Evolutionary conservation across 2,329 filamentous ascomycete species (phyloP), one percentile per base, ranked within the genome.

Genomic region (Pseudocercospora cruenta): DNA sequence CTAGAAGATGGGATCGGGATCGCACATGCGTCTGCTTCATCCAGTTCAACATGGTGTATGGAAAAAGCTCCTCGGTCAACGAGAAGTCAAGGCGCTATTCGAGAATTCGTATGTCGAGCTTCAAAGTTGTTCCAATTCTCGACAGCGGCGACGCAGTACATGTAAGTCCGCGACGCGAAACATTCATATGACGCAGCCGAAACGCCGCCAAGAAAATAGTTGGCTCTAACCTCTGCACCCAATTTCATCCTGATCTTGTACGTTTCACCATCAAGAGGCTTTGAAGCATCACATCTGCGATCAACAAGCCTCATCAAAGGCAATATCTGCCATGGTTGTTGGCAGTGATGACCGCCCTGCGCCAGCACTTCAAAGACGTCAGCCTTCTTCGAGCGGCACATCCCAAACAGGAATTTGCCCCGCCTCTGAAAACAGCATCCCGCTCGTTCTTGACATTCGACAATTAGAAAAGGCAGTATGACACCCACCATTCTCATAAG

Each of bases 21-120:
- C 60, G 68, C 62, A 83, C 91, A 82, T 85, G 95, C 93, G 91
- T 89, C 82, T 94, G 91, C 83, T 96, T 95, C 74, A 93, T 90
- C 93, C 93, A 97, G 85, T 93, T 95, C 85, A 96, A 94, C 90
- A 92, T 95, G 80, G 77, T 86, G 79, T 73, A 54, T 36, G 19
- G 51, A 10, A 19, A 55, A 31, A 19, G 51, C 51, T 55, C 2
- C 51, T 55, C 26, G 26, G 7, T 26, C 51, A 26, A 31, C 26
- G 51, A 55, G 51, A 31, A n/a, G 51, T 55, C 14, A 31, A 33
- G 22, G 16, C 8, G 51, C 51, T 26, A 31, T 26, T 4, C 26
- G 51, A 55, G 47, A n/a, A 16, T 14, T 19, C 3, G 51, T 28
- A 26, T 55, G 51, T 55, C 22, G 16, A 31, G 26, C 26, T 28